Base-by-base conservation (phyloP, 345 rosid genomes). In the Conringia planisiliqua region DNA sequence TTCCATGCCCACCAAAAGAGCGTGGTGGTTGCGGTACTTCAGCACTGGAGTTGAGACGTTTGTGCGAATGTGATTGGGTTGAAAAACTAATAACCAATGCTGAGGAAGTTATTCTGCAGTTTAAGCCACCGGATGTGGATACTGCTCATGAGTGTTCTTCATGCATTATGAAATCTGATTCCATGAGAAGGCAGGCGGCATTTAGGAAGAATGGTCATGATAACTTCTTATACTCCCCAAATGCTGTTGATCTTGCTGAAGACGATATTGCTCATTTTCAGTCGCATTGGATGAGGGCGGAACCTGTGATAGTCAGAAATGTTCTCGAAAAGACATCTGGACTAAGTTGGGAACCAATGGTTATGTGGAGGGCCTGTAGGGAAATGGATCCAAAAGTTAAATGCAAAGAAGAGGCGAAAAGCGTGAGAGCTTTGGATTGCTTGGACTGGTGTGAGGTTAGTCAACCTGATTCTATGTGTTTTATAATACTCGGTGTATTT, bases 341-440 rank as follows among this genome's bases (percentile, higher is more conserved):
- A 51, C 69, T 93, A 62, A 93, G 96, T 70, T 93, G 92, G 98
- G 94, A 88, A 48, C 98, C 97, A 47, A 78, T 85, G 88, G 96
- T 93, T 59, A 90, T 89, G 93, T 93, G 92, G 90, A 89, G 96
- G 32, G 93, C 92, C 16, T 82, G 82, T 67, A 82, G 92, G 24
- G 87, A 85, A 79, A 75, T 82, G 26, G 80, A 70, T 70, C 80
- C 76, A 18, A 77, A 77, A 46, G 46, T 14, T 64, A 20, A 22
- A 46, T 18, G 51, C 50, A 70, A 56, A 63, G 71, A 18, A 46
- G 52, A 74, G 73, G 79, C 75, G 4, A 36, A 16, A 85, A 79
- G 14, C 76, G 80, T 65, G 75, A 38, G 3, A 71, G 89, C 89
- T 17, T 67, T 90, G 75, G 87, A 90, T 64, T 93, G 93, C 82